These are phyloP conservation scores for Taiozyma onychis DNA, from an alignment of 1,139 yeast species.

Conservation along the genomic window DNA sequence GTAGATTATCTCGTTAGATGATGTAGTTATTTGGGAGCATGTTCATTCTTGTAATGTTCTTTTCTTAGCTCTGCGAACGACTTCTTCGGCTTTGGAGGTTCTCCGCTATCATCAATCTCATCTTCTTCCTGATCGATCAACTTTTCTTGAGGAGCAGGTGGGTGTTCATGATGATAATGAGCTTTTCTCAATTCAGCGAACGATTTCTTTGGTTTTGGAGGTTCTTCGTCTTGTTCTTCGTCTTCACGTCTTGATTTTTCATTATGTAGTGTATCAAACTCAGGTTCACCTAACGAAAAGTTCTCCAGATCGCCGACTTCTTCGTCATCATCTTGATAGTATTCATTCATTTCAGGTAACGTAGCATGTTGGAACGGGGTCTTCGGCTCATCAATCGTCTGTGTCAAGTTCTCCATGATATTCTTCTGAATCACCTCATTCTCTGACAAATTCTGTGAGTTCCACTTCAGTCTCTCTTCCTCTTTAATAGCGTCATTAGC, in stretches of 20 bases:
- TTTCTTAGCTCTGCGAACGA: conserved; percentile 23
- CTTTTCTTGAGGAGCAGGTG: conserved; percentile 26
- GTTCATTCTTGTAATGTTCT: conserved; percentile 19
- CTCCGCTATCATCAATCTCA: conserved; percentile 9
- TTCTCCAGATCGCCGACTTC: conserved; percentile 38
- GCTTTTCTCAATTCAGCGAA: conserved; percentile 74
- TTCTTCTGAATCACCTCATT: conserved; percentile 42
- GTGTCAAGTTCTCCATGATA: conserved; percentile 32
- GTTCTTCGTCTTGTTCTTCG: conserved; percentile 28
- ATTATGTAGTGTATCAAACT: conserved; percentile 21
- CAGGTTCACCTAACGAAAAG: conserved; percentile 53
- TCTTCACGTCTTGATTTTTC: conserved; percentile 21
- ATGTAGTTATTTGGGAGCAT: conserved; percentile 4
- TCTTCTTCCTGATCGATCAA: conserved; percentile 12
- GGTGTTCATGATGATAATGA: conserved; percentile 72
- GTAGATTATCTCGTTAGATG: conserved; percentile 4
- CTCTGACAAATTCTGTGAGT: conserved; percentile 56
- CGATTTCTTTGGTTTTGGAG: conserved; percentile 14
- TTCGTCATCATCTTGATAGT: conserved; percentile 66
- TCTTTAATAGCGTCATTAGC: conserved; percentile 3
- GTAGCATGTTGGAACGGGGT: conserved; percentile 96
- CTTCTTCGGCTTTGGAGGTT: conserved; percentile 9
- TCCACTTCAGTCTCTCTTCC: conserved; percentile 57
- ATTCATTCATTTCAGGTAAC: conserved; percentile 79
- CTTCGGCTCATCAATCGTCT: conserved; percentile 87